Base-by-base conservation (phyloP, 2,329 filamentous ascomycete genomes). In the Aspergillus nomiae region DNA sequence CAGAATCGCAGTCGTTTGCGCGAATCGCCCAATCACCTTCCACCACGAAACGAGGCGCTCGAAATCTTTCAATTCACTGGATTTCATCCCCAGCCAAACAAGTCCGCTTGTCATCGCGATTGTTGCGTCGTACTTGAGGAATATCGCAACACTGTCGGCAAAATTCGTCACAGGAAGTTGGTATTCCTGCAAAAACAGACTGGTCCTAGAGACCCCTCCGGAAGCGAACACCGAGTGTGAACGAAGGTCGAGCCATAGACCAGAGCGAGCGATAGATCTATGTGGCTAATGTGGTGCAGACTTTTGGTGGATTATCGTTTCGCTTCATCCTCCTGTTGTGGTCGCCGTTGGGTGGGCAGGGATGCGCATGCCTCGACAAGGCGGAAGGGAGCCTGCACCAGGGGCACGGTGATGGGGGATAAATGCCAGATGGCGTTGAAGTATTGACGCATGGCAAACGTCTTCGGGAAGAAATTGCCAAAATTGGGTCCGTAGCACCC, bases 371-470 rank as follows among this genome's bases (percentile, higher is more conserved):
- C 14, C 26, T 34, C 19, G 5, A 53, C 1, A 21, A 48, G 21
- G n/a, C 28, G 34, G 36, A 63, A 53, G 1, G 60, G 50, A 19
- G 51, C 5, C 30, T 68, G 63, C 1, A 60, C 2, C 2, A 67
- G 30, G 1, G 60, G 58, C 11, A 66, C 46, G 8, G 61, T 30
- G 4, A 66, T 11, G 1, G 66, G 66, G 58, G 64, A 0, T 62
- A 19, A 14, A 21, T 68, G 59, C 66, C 66, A 68, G 24, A 63
- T 14, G 8, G 61, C 64, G 30, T 65, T 63, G 43, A 53, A 58
- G 10, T 12, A 34, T 24, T 45, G 56, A 2, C 60, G 60, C 3
- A 43, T 12, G 2, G 50, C 54, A 6, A 68, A 14, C 1, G 50
- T 59, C 3, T 55, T 36, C 14, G 64, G 60, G 24, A 57, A 32